Percentiles rank a stretch among this genome's conserved stretches.
Evolutionary conservation across 129 eudicot species (phyloP).

Genomic region (Arctium lappa): DNA sequence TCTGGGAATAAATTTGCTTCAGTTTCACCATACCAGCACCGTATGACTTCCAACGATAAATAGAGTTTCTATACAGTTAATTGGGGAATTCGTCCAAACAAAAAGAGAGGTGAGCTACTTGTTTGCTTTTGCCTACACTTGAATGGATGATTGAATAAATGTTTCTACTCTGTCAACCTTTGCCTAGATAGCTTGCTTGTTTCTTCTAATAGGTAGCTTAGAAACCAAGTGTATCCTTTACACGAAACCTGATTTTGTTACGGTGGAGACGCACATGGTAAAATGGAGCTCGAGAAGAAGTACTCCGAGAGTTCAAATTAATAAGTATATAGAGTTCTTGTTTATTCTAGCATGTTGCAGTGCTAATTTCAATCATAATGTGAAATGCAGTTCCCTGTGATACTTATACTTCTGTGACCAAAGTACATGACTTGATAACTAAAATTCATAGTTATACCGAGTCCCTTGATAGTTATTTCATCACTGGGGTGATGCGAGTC

Average conservation of each 20-base stretch:
- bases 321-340: not conserved
- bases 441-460: not conserved
- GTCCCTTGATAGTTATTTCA: not conserved
- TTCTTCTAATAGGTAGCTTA: not conserved
- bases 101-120: constrained; percentile 28
- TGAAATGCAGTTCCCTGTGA: not conserved
- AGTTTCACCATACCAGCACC: constrained; percentile 42
- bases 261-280: not conserved
- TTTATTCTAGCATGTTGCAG: not conserved
- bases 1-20: constrained; percentile 48
- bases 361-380: not conserved
- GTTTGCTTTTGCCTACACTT: not conserved
- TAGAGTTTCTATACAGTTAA: constrained; percentile 19
- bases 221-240: not conserved
- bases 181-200: not conserved
- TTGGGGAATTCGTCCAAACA: constrained; percentile 24
- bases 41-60: constrained; percentile 47
- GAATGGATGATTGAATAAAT: not conserved
- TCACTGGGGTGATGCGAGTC: not conserved
- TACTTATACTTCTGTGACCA: not conserved
- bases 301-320: not conserved
- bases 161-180: not conserved
- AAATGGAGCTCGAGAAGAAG: not conserved
- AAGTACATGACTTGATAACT: not conserved
- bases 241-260: not conserved